Evolutionary conservation across 192 early-diverging fungal genomes (phyloP).

Genomic region (Podila minutissima): DNA sequence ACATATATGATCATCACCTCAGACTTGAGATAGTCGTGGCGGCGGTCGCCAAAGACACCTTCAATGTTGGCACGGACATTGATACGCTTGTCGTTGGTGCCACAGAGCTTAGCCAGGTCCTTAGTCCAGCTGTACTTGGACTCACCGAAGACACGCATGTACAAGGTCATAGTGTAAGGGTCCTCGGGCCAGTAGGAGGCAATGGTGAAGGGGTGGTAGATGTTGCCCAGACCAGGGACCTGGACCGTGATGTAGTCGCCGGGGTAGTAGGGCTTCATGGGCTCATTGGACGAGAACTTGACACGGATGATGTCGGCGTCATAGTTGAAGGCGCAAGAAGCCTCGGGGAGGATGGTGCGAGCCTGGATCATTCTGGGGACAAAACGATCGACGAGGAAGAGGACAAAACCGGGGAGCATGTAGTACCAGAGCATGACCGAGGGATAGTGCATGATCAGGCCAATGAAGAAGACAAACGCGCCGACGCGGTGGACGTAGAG

Average conservation of each 20-base stretch:
- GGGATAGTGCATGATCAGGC: conserved; percentile 51
- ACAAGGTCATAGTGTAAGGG: conserved; percentile 39
- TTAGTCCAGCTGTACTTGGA: conserved; percentile 34
- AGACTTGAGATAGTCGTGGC: conserved; percentile 46
- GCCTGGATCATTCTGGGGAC: conserved; percentile 49
- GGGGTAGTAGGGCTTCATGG: conserved; percentile 50
- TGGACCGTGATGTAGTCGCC: conserved; percentile 44
- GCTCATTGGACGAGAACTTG: conserved; percentile 32
- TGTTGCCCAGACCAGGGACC: conserved; percentile 31
- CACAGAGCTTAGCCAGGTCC: conserved; percentile 24
- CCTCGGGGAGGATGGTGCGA: conserved; percentile 24
- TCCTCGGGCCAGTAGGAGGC: conserved; percentile 51
- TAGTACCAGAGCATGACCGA: conserved; percentile 50
- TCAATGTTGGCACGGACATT: conserved; percentile 32
- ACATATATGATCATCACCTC: conserved; percentile 40
- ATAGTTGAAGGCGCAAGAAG: conserved; percentile 28
- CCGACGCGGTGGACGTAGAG: conserved; percentile 35
- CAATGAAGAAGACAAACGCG: conserved; percentile 35
- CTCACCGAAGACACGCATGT: conserved; percentile 32
- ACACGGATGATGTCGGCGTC: conserved; percentile 46
- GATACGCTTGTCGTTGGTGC: conserved; percentile 27
- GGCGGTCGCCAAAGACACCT: conserved; percentile 51
- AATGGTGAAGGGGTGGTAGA: conserved; percentile 44
- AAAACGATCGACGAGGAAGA: conserved; percentile 43
- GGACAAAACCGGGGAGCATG: conserved; percentile 39